phyloP scores from a whole-genome alignment of 345 rosid genomes.

The Populus alba region DNA sequence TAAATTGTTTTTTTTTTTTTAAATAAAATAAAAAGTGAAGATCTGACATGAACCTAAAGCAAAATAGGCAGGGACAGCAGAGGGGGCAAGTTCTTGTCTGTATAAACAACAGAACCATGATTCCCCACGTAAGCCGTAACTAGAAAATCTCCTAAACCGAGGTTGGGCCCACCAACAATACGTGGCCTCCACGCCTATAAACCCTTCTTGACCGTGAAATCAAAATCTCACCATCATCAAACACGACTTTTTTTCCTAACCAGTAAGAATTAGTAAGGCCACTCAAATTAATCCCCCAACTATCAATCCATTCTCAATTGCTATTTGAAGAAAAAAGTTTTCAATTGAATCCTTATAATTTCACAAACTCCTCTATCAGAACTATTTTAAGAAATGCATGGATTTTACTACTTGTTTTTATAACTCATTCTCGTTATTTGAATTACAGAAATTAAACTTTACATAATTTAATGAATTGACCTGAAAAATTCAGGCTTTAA shows the following conservation, averaged over 20 bases:
- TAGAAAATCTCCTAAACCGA: background rate
- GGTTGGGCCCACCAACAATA: constrained; percentile 7
- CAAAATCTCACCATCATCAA: background rate
- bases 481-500: rapidly evolving
- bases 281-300: background rate
- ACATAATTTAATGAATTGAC: too few species aligned
- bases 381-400: background rate
- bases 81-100: too few species aligned
- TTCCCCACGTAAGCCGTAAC: constrained; percentile 6
- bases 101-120: background rate
- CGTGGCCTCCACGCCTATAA: constrained; percentile 10
- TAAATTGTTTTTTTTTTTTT: too few species aligned
- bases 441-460: rapidly evolving
- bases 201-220: constrained; percentile 17
- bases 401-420: too few species aligned
- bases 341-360: background rate
- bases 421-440: too few species aligned
- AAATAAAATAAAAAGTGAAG: too few species aligned
- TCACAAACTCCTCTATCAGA: background rate
- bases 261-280: background rate
- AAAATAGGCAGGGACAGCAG: background rate
- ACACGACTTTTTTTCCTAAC: background rate
- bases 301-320: background rate
- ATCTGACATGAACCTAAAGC: background rate
- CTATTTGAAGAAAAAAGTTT: background rate